Evolutionary conservation across 2,329 filamentous ascomycete species (phyloP), one percentile per base, ranked within the genome.

Genomic region (Penicillium sp.): DNA sequence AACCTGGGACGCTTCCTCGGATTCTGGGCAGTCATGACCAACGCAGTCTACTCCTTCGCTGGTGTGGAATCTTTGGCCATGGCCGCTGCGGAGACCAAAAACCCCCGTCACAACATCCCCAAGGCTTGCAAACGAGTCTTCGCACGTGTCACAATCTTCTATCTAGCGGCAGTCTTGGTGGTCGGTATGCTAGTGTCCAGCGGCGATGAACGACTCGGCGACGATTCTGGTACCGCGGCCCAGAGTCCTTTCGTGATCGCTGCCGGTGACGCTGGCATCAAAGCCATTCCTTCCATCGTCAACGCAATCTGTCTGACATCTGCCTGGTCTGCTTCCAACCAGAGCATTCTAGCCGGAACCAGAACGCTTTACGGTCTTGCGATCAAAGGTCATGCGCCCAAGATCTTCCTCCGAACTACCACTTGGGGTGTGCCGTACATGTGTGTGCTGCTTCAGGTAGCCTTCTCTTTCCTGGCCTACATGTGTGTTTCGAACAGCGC

Each of bases 281-380:
- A 81, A 4, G 88, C 84, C 7, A 84, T 93, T 4, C 88, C 89
- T 0, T 87, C 86, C 6, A 85, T 93, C 58, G 88, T 93, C 76
- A 94, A 94, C 73, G 90, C 89, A 38, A 82, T 93, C 28, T 88
- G 93, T 68, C 83, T 93, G 66, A 91, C 88, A 0, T 90, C 88
- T 0, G 89, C 88, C 0, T 89, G 86, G 78, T 91, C 89, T 0
- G 84, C 89, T 0, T 87, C 85, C 0, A 92, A 92, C 68, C 87
- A 89, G 66, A 86, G 84, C 70, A 79, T 93, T 56, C 83, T 83
- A 69, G 80, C 81, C 2, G 82, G 81, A 12, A 84, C 82, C 7
- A 80, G 84, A 63, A 82, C 82, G 59, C 77, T 86, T 10, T 85
- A 84, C 65, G 76, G 76, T 33, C 69, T 80, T 2, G 78, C 78